phyloP scores from a whole-genome alignment of 163 green algal genomes.

The Coccomyxa subellipsoidea region DNA sequence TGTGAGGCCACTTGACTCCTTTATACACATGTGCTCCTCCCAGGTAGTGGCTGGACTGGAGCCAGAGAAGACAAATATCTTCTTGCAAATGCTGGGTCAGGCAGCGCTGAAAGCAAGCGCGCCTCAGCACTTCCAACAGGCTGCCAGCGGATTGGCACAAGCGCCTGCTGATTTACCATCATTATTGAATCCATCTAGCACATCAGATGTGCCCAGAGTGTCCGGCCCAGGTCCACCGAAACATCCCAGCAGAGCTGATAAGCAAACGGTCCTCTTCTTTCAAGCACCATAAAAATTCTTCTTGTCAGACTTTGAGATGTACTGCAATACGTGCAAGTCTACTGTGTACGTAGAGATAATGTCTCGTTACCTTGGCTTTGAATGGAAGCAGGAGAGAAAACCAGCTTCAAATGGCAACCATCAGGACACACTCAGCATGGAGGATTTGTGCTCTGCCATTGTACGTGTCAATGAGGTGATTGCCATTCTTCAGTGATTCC shows the following conservation, averaged over 20 bases:
- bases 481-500: not conserved
- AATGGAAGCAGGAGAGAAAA: too few relatives aligned
- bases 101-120: not conserved
- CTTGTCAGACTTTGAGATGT: too few relatives aligned
- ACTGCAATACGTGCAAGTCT: too few relatives aligned
- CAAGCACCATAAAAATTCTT: too few relatives aligned
- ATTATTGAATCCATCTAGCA: too few relatives aligned
- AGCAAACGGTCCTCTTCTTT: too few relatives aligned
- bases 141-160: too few relatives aligned
- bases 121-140: not conserved
- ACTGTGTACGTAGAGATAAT: too few relatives aligned
- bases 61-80: constrained; percentile 80
- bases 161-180: too few relatives aligned
- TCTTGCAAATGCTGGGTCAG: constrained; percentile 70
- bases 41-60: constrained; percentile 83
- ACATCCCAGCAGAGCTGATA: not conserved
- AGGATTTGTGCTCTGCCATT: not conserved
- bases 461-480: not conserved
- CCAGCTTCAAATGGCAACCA: not conserved
- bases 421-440: not conserved
- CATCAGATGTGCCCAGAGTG: not conserved
- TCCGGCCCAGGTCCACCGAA: not conserved
- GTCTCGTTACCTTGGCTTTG: too few relatives aligned
- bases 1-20: too few relatives aligned
- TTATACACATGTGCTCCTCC: too few relatives aligned